Percentiles rank a stretch among this genome's conserved stretches.
phyloP scores from a whole-genome alignment of 306 rosid species.

The Cicer cuneatum region DNA sequence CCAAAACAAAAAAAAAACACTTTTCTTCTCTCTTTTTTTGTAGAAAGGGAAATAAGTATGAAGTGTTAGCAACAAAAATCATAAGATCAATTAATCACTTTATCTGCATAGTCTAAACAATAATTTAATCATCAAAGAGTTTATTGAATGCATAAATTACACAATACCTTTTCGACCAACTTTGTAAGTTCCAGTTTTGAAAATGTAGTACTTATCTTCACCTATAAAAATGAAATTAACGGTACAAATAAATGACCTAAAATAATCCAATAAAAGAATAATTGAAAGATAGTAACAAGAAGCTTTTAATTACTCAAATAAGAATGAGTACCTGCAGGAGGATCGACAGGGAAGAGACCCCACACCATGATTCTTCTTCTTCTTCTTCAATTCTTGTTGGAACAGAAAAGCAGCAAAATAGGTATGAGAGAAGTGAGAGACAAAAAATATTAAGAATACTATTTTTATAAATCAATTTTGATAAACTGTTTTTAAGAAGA shows the following conservation, averaged over 20 bases:
- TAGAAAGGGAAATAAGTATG: neutral
- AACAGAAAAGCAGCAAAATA: slow-evolving; percentile 9
- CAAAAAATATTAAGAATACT: neutral
- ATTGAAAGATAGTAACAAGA: neutral
- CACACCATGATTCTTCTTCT: slow-evolving; percentile 71
- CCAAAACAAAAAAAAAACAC: neutral
- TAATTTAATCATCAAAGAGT: neutral
- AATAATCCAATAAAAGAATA: slow-evolving; percentile 10
- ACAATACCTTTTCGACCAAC: slow-evolving; percentile 92
- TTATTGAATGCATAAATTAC: neutral
- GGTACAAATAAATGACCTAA: neutral
- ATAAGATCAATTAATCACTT: slow-evolving; percentile 7
- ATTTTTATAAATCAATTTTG: too few species aligned
- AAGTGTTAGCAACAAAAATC: slow-evolving; percentile 11
- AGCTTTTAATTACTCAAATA: neutral
- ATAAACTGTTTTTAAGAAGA: too few species aligned
- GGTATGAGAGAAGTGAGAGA: neutral
- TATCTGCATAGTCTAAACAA: neutral
- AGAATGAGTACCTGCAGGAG: slow-evolving; percentile 60
- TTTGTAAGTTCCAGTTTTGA: slow-evolving; percentile 71
- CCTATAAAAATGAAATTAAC: slow-evolving; percentile 47
- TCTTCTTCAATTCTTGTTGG: neutral
- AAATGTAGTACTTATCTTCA: slow-evolving; percentile 78
- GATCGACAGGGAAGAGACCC: slow-evolving; percentile 79
- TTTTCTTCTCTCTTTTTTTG: neutral